These are phyloP conservation scores for Didymella arachidicola DNA, from an alignment of 2,329 filamentous ascomycete genomes.

Conservation along the genomic window DNA sequence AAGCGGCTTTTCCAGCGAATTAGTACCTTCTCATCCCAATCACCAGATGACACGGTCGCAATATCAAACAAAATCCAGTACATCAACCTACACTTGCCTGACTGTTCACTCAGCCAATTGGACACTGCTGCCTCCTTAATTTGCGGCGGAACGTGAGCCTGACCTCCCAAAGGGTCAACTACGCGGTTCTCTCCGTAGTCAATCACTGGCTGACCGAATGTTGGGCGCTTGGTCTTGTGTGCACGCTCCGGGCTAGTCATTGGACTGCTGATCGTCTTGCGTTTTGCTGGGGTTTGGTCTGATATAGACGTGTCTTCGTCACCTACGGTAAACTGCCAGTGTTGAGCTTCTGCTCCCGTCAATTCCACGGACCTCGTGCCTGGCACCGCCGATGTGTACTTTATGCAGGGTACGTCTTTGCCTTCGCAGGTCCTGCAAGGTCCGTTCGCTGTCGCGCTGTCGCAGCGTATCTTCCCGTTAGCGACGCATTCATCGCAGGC, in stretches of 20 bases:
- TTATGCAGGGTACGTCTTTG: conserved; percentile 16
- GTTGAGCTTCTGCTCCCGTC: background rate
- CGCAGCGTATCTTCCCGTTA: conserved; percentile 7
- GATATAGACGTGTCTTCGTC: background rate
- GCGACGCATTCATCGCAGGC: conserved; percentile 28
- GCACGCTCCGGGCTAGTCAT: background rate
- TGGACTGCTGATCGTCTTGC: background rate
- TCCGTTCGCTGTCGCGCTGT: conserved; percentile 10
- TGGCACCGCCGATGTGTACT: conserved; percentile 11
- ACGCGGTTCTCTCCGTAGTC: background rate
- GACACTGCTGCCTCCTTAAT: conserved; percentile 8
- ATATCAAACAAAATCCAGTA: background rate
- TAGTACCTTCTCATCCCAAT: background rate
- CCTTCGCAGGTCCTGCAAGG: conserved; percentile 20
- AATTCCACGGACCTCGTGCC: background rate
- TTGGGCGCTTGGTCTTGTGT: conserved; percentile 2
- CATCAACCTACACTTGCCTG: conserved; percentile 5
- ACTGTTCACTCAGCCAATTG: conserved; percentile 6
- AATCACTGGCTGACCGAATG: background rate
- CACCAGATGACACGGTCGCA: background rate
- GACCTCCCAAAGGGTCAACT: conserved; percentile 4
- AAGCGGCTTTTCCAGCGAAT: conserved; percentile 1
- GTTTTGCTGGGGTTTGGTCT: conserved; percentile 1
- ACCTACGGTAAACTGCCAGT: background rate
- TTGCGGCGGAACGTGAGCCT: background rate